Conservation (phyloP, 495 filamentous ascomycete species). For the Glarea lozoyensis region DNA sequence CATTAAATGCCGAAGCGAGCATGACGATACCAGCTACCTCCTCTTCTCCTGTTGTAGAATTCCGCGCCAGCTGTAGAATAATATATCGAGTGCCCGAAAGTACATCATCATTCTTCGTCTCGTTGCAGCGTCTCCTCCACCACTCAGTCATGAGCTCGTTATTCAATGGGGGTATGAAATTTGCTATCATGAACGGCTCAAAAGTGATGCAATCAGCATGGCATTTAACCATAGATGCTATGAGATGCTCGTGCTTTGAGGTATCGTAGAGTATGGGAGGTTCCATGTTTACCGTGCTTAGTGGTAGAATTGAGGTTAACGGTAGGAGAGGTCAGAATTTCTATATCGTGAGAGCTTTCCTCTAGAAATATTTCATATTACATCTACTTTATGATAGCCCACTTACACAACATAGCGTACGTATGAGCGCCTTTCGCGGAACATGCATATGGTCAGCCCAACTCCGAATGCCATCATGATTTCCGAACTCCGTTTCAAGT, state of each 20-base stretch:
- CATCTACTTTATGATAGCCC: too few relatives aligned
- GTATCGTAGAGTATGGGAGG: conserved; percentile 10
- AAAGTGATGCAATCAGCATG: conserved; percentile 12
- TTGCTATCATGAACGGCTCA: conserved; percentile 10
- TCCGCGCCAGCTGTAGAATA: conserved; percentile 6
- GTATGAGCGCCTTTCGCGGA: too few relatives aligned
- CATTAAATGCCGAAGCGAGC: conserved; percentile 5
- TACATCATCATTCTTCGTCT: conserved; percentile 5
- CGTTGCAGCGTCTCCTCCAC: conserved; percentile 16
- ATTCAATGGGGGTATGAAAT: conserved; percentile 13
- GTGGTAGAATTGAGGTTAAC: too few relatives aligned
- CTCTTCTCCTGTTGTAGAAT: background rate
- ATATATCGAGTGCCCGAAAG: conserved; percentile 1
- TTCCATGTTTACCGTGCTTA: too few relatives aligned
- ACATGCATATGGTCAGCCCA: too few relatives aligned
- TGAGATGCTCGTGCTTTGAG: conserved; percentile 5
- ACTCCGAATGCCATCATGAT: too few relatives aligned
- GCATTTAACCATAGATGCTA: conserved; percentile 9
- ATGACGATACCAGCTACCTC: conserved; percentile 13
- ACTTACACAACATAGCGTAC: too few relatives aligned
- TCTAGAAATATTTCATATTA: too few relatives aligned
- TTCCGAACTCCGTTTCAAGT: too few relatives aligned
- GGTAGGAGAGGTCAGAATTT: background rate
- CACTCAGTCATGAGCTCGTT: conserved; percentile 1
- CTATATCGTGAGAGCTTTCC: background rate